A percentile compares a stretch with the other conserved stretches of the same genome.
Evolutionary conservation across 2,329 filamentous ascomycete species (phyloP).

Genomic region (Colletotrichum australisinense): DNA sequence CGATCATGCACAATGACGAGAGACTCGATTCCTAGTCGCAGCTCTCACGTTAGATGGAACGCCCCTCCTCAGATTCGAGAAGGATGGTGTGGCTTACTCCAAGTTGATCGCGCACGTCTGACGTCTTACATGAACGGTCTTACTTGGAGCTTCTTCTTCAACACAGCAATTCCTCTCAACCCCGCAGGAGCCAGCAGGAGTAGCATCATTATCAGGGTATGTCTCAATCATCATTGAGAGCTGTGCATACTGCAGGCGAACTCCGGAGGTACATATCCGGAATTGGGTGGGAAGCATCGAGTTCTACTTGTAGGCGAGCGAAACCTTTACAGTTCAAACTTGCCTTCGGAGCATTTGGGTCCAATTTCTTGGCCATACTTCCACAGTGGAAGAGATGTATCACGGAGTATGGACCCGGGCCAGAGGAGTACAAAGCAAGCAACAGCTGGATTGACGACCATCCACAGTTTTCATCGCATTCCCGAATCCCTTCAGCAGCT

Average conservation of each 20-base stretch:
- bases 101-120: neutral
- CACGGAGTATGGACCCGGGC: too few relatives aligned
- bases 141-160: neutral
- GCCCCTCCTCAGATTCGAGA: neutral
- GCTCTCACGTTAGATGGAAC: neutral
- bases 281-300: neutral
- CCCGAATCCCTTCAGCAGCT: neutral
- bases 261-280: neutral
- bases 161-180: neutral
- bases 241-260: neutral
- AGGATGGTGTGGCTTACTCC: neutral
- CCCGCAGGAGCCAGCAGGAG: too few relatives aligned
- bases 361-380: neutral
- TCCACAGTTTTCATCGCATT: neutral
- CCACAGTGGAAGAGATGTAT: neutral
- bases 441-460: neutral
- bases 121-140: neutral
- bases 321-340: neutral
- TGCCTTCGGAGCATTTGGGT: neutral
- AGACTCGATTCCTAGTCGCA: neutral
- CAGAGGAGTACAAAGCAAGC: neutral
- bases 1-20: neutral
- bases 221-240: neutral
- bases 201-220: neutral
- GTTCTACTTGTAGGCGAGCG: neutral